Conservation (phyloP, 352 stramenopile species). For the Plasmopara viticola region DNA sequence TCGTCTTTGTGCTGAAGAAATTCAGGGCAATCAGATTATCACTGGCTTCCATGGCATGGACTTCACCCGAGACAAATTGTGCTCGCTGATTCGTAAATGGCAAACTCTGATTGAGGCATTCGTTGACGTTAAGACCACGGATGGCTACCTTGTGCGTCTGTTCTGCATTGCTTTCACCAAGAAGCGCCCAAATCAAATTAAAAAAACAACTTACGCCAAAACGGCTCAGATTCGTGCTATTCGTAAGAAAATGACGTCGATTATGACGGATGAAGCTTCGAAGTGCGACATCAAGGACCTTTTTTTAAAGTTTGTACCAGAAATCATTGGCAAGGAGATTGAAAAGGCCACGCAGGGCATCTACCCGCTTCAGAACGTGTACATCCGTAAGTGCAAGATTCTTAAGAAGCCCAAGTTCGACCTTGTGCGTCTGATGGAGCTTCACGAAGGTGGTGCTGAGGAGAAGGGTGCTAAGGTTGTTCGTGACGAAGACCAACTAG, state of each 20-base stretch:
- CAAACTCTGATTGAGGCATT: constrained; percentile 98
- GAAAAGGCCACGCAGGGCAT: constrained; percentile 95
- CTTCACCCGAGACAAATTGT: constrained; percentile 98
- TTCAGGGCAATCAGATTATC: constrained; percentile 87
- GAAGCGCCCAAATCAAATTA: constrained; percentile 98
- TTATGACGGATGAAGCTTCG: constrained; percentile 96
- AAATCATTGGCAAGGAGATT: constrained; percentile 98
- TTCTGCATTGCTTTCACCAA: constrained; percentile 99
- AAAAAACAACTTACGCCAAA: constrained; percentile 99
- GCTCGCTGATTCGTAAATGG: constrained; percentile 99
- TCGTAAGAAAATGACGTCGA: constrained; percentile 98
- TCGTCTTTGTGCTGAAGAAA: constrained; percentile 97
- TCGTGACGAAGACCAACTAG: constrained; percentile 79
- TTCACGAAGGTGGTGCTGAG: constrained; percentile 94
- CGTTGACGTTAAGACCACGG: constrained; percentile 98
- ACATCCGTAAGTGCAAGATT: constrained; percentile 99
- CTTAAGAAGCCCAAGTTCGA: constrained; percentile 99
- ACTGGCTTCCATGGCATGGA: constrained; percentile 91
- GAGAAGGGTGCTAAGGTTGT: constrained; percentile 90
- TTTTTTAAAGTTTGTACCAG: constrained; percentile 98
- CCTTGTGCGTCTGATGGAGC: constrained; percentile 99
- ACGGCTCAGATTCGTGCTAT: constrained; percentile 95
- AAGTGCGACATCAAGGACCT: constrained; percentile 99
- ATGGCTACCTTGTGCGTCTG: constrained; percentile 98
- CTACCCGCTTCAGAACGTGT: constrained; percentile 99